These are phyloP conservation scores for Trypanosoma theileri DNA, from an alignment of 208 protist species.

Conservation along the genomic window DNA sequence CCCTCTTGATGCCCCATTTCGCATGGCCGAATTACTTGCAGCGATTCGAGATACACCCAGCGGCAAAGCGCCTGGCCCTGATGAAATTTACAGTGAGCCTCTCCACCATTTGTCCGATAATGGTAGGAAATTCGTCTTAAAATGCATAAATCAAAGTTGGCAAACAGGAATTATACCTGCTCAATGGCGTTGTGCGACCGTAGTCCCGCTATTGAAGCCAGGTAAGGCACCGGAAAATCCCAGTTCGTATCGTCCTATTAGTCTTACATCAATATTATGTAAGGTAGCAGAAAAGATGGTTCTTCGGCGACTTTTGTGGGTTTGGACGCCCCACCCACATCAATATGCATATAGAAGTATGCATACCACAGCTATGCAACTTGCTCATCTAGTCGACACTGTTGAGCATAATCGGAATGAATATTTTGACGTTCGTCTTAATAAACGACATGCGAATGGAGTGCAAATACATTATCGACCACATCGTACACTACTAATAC, in stretches of 20 bases:
- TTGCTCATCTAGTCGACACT: slow-evolving; percentile 4
- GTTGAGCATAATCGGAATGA: slow-evolving; percentile 12
- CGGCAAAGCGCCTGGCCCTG: slow-evolving; percentile 8
- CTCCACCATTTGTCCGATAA: background rate
- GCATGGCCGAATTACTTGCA: slow-evolving; percentile 5
- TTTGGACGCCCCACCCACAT: background rate
- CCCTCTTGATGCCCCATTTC: slow-evolving; percentile 4
- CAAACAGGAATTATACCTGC: slow-evolving; percentile 5
- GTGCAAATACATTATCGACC: slow-evolving; percentile 1
- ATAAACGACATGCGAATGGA: background rate
- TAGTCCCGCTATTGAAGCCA: slow-evolving; percentile 5
- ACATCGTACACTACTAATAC: background rate
- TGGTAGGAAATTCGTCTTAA: slow-evolving; percentile 4
- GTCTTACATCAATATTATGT: background rate
- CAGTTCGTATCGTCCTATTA: slow-evolving; percentile 2
- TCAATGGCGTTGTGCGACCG: slow-evolving; percentile 1
- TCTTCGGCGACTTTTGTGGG: background rate
- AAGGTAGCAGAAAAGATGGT: slow-evolving; percentile 6
- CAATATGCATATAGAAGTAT: background rate
- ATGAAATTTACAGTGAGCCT: slow-evolving; percentile 8
- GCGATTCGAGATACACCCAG: background rate
- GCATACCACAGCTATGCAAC: slow-evolving; percentile 1
- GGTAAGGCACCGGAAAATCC: slow-evolving; percentile 2
- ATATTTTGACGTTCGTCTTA: slow-evolving; percentile 1
- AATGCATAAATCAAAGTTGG: slow-evolving; percentile 2